Base-by-base conservation (phyloP, 1,284 basidiomycete genomes). In the Ustilago xerochloae region DNA sequence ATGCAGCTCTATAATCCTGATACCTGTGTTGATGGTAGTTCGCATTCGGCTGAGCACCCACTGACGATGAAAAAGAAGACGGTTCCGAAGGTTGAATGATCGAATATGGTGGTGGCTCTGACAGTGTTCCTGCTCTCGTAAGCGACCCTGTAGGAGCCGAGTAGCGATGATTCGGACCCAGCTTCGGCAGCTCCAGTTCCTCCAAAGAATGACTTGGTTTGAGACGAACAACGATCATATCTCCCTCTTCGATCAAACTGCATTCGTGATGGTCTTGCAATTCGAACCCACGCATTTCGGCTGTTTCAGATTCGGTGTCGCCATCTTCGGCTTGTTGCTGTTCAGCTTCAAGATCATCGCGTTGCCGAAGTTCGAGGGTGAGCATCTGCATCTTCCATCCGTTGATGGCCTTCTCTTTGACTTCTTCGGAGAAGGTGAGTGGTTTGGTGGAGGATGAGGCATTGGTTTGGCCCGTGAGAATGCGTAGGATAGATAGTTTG, bases 371-470 rank as follows among this genome's bases (percentile, higher is more conserved):
- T 38, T 82, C 70, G n/a, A 84, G 73, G 2, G 71, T 70, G 49
- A 84, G 69, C 77, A 81, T 79, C 49, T 77, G 68, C 59, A 81
- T 78, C 35, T 82, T 76, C 82, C 82, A 84, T 28, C 77, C 72
- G 22, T 81, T 79, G 52, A 84, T 77, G 15, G 81, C 78, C 49
- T 72, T 68, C 43, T 80, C 75, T 61, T 81, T 81, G 56, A 84
- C 64, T 48, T 81, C 71, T 49, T 84, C 81, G 6, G 77, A 78
- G 69, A 67, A 72, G 9, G 77, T 79, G 46, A 81, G 67, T 8
- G 75, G 63, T 33, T 65, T 68, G 1, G 68, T 71, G 22, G 72
- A 68, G 9, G 66, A 71, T 6, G 53, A 33, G 8, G 59, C 51
- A 46, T 64, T 49, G 58, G 70, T 78, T 56, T 79, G 77, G 12